Base-by-base conservation (phyloP, 257 asterid genomes). In the Verbascum thapsus region DNA sequence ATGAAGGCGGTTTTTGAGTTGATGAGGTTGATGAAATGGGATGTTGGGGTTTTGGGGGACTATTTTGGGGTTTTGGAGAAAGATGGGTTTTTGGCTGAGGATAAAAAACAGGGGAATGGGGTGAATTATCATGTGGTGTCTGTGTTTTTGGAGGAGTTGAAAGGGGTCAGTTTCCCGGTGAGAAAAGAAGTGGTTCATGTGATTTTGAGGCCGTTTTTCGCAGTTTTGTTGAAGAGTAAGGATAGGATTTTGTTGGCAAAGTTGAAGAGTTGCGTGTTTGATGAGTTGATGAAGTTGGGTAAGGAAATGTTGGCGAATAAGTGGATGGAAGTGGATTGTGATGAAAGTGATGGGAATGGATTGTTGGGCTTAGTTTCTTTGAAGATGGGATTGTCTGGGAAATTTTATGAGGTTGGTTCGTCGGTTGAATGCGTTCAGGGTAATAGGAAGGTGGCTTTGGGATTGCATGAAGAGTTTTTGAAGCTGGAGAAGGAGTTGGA, bases 211-310 rank as follows among this genome's bases (percentile, higher is more conserved):
- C 90, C 85, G 0, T 81, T 78, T 56, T 76, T 81, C 47, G 56
- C 26, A 15, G 83, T 76, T 35, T 35, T 84, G 69, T 35, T 34
- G 55, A 74, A 34, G 73, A 62, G 78, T 57, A 51, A 76, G 66
- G 90, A 84, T 74, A 78, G 71, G 72, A 47, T 81, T 61, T 63
- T 84, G 80, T 71, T 78, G 51, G 83, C 82, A 58, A 84, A 84
- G 68, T 85, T 84, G 43, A 78, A 58, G 68, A 79, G 77, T 40
- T 63, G 72, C 58, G 78, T 84, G 63, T 78, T 84, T 52, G 87
- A 76, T 58, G 76, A 70, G 50, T 61, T 81, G 74, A 26, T 76
- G 74, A 72, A 60, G 57, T 34, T 37, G 51, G 90, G 90, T n/a
- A 70, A 42, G 74, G 48, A 18, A 9, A 58, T 81, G 70, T 37